Base-by-base conservation (phyloP, 2,329 filamentous ascomycete genomes). In the Diaporthe citriasiana region DNA sequence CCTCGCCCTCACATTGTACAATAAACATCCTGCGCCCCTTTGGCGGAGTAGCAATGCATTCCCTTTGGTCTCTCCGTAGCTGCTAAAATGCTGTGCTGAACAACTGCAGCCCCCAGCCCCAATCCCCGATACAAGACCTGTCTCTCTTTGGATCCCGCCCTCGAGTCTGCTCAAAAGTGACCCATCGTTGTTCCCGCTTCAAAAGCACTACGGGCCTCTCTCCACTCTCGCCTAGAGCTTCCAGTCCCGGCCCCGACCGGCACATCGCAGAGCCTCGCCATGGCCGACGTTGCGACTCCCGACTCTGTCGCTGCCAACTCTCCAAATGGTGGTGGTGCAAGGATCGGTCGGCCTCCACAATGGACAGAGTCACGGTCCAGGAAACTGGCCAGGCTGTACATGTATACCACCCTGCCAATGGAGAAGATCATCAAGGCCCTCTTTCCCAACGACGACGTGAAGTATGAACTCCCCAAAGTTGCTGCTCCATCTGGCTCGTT, bases 311-410 rank as follows among this genome's bases (percentile, higher is more conserved):
- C 70, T 42, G 74, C 63, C 35, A 74, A 60, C 45, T 55, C 70
- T 6, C 63, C 63, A 15, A 53, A 10, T 53, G 59, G 50, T 30
- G 72, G 70, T 25, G 74, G 69, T 51, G 80, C 81, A 9, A 79
- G 81, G 55, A 83, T 83, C 35, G 89, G 89, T 19, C 87, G 89
- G 19, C 89, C 89, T 3, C 86, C 87, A 53, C 85, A 89, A 76
- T 91, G 89, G 89, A 89, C 85, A 13, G 80, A 84, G 19, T 86
- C 87, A 3, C 85, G 87, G 7, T 85, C 87, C 76, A 85, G 89
- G 55, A 89, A 88, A 79, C 82, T 91, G 73, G 84, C 87, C 10
- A 84, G 89, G 10, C 85, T 91, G 10, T 91, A 91, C 76, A 81
- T 90, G 72, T 90, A 89, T 77, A 91, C 89, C 0, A 88, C 83